These are phyloP conservation scores for Arabis alpina DNA, from an alignment of 345 rosid genomes.

Conservation along the genomic window DNA sequence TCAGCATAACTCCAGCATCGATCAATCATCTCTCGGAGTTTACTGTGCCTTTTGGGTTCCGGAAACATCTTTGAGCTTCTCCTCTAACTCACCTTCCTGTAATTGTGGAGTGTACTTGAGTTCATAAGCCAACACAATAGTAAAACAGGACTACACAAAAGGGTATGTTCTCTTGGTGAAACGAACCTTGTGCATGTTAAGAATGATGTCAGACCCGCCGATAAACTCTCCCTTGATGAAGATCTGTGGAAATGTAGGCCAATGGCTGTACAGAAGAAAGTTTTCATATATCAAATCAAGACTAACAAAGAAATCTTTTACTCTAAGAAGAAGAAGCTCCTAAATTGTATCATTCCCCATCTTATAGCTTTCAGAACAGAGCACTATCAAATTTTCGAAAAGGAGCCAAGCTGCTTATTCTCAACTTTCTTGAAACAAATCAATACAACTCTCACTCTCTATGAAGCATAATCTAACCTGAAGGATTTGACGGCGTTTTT, in stretches of 20 bases:
- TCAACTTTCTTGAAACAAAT: not conserved
- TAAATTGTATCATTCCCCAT: not conserved
- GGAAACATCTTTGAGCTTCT: slow-evolving; percentile 64
- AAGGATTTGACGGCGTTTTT: slow-evolving; percentile 80
- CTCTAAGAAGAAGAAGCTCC: not conserved
- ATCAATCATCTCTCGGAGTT: slow-evolving; percentile 14
- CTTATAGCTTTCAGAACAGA: not conserved
- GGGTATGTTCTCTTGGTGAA: not conserved
- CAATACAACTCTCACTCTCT: not conserved
- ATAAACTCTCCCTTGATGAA: slow-evolving; percentile 92
- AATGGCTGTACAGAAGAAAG: slow-evolving; percentile 57
- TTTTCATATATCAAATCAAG: not conserved
- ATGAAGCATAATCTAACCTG: slow-evolving; percentile 55
- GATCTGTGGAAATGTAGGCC: slow-evolving; percentile 98
- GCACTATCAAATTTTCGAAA: not conserved
- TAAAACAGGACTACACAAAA: not conserved
- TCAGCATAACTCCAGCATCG: slow-evolving; percentile 1
- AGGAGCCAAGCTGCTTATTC: slow-evolving; percentile 4
- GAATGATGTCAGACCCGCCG: slow-evolving; percentile 94
- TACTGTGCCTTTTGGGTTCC: slow-evolving; percentile 45
- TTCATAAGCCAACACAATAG: slow-evolving; percentile 4
- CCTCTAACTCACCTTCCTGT: slow-evolving; percentile 86
- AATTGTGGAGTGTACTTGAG: slow-evolving; percentile 15
- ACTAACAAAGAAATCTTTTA: not conserved
- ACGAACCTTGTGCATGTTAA: slow-evolving; percentile 87